Evolutionary conservation across 2,329 filamentous ascomycete species (phyloP), one percentile per base, ranked within the genome.

Genomic region (Diaporthe australafricana): DNA sequence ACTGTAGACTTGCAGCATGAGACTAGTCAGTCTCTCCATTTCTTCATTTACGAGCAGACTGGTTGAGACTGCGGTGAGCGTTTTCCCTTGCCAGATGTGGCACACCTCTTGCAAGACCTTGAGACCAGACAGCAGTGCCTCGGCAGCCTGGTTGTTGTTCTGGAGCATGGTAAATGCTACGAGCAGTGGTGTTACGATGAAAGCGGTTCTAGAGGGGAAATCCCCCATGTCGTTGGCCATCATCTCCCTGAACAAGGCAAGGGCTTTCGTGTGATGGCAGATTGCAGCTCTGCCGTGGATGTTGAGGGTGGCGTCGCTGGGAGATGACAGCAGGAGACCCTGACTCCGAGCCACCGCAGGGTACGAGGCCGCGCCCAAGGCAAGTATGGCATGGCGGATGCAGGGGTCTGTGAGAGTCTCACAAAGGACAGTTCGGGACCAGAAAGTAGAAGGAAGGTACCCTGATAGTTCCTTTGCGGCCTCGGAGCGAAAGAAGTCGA

Each of bases 381-480:
- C 76, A 30, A 77, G 57, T 16, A 76, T 62, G 14, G 76, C 75
- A 25, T 77, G 75, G 1, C 68, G 72, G 22, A 74, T 71, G 27
- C 75, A 77, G 2, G 74, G 67, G 12, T 75, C 73, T 7, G 70
- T 62, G 16, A 74, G 67, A 45, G 68, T 62, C 68, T 76, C 76
- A 38, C 68, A 72, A 3, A 77, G 74, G 2, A 77, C 73, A 14
- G 75, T 74, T 2, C 75, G 72, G 8, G 74, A 74, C 76, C 76
- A 77, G 60, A 76, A 77, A 42, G 76, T 72, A 30, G 74, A 73
- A 57, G 74, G 70, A 22, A 66, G 60, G 22, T 74, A 75, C 1
- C 76, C 75, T 5, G 74, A 68, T 12, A 77, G 72, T 35, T 77
- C 75, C 14, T 65, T 62, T 20, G 72, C 66, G 40, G 76, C 70